A percentile compares a stretch with the other conserved stretches of the same genome.
phyloP scores from a whole-genome alignment of 768 basidiomycete genomes.

The Inosperma sp. region DNA sequence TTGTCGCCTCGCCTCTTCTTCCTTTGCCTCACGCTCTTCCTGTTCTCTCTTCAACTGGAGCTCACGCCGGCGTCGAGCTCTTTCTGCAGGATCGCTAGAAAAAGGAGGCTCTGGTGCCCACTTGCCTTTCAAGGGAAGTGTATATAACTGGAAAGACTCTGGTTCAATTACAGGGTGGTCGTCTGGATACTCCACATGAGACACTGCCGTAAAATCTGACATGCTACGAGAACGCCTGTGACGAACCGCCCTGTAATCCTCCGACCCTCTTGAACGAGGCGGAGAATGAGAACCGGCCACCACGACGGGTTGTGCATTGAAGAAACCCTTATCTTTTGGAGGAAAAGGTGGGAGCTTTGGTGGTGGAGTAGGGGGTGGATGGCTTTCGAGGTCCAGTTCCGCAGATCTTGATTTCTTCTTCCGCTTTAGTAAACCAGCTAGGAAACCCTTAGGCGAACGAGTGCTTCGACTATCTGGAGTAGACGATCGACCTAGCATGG shows the following conservation, averaged over 20 bases:
- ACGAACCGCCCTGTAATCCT: conserved; percentile 12
- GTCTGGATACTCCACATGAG: conserved; percentile 31
- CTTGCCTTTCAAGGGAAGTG: conserved; percentile 33
- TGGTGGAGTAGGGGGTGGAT: conserved; percentile 6
- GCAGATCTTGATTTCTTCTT: conserved; percentile 8
- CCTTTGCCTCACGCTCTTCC: conserved; percentile 41
- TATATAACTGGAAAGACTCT: conserved; percentile 8
- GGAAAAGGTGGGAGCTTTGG: conserved; percentile 36
- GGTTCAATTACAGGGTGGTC: conserved; percentile 23
- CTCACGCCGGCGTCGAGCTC: conserved; percentile 30
- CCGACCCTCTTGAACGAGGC: neutral
- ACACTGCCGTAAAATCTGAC: conserved; percentile 40
- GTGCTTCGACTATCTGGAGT: conserved; percentile 22
- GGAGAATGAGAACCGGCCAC: conserved; percentile 17
- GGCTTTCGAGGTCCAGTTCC: neutral
- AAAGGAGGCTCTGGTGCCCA: conserved; percentile 29
- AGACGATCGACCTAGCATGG: conserved; percentile 17
- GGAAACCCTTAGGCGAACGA: conserved; percentile 23
- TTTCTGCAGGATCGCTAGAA: conserved; percentile 31
- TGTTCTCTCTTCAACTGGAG: conserved; percentile 32
- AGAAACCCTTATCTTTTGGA: conserved; percentile 38
- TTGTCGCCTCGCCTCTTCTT: conserved; percentile 44
- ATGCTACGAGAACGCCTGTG: conserved; percentile 32
- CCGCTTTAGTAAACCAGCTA: conserved; percentile 8
- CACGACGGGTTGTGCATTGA: conserved; percentile 14